These are phyloP conservation scores for Fusarium proliferatum DNA, from an alignment of 2,329 filamentous ascomycete genomes.

Conservation along the genomic window DNA sequence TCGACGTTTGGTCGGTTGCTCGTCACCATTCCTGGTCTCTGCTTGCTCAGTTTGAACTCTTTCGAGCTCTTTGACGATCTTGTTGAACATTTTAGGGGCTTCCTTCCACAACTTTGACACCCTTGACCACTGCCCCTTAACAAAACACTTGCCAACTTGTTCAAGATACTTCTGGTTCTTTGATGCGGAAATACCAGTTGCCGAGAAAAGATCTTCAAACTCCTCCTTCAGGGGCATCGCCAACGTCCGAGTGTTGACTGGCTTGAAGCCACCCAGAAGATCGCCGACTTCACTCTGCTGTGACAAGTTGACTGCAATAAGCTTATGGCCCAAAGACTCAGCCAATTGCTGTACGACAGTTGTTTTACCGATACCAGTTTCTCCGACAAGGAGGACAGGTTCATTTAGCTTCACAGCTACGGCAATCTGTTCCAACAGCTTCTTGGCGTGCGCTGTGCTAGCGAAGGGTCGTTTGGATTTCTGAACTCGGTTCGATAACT, in stretches of 20 bases:
- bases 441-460: conserved; percentile 85
- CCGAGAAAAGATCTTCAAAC: conserved; percentile 88
- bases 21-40: conserved; percentile 49
- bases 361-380: conserved; percentile 98
- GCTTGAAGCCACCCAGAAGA: conserved; percentile 94
- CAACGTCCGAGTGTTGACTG: conserved; percentile 88
- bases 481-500: conserved; percentile 58
- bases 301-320: conserved; percentile 94
- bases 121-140: conserved; percentile 87
- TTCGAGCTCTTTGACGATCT: conserved; percentile 69
- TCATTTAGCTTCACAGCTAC: conserved; percentile 86
- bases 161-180: conserved; percentile 91
- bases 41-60: conserved; percentile 56
- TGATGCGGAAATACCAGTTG: conserved; percentile 84
- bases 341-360: conserved; percentile 95
- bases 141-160: conserved; percentile 80
- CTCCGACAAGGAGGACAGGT: conserved; percentile 92
- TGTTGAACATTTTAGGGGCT: conserved; percentile 86
- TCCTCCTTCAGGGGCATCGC: conserved; percentile 92
- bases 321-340: conserved; percentile 82
- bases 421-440: conserved; percentile 88
- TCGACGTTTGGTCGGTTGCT: conserved; percentile 75
- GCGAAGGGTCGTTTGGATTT: conserved; percentile 79
- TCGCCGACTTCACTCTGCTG: conserved; percentile 99
- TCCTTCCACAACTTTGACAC: conserved; percentile 89